Evolutionary conservation across 352 stramenopile species (phyloP), one percentile per base, ranked within the genome.

Genomic region (Pythium myriotylum): DNA sequence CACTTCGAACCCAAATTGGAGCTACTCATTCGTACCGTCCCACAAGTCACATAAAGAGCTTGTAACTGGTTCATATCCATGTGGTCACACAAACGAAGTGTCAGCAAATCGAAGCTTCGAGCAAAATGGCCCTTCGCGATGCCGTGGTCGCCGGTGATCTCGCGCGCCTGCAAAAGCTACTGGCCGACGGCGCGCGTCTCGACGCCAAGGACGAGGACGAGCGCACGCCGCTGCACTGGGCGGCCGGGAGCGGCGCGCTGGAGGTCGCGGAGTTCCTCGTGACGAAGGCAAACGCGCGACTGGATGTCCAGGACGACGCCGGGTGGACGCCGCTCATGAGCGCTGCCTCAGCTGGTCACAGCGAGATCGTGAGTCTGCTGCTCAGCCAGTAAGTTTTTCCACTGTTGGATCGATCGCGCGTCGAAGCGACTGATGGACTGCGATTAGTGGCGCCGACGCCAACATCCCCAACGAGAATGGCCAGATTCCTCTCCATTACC

Each of bases 241-340:
- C 80, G 8, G 70, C 78, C 23, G 74, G 77, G 0, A 70, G 53
- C 6, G 79, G 83, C 6, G 62, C 66, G 50, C 24, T 77, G 26
- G 78, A 90, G 16, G 70, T 85, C 50, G 79, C 79, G 6, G 83
- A 90, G 55, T 82, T 88, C 59, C 66, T 92, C 17, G 63, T 85
- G 29, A 54, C 66, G 17, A 59, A 68, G 3, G 73, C 51, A 3
- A 59, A 77, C 0, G 74, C 70, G n/a, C 40, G 59, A 12, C 66
- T 88, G 20, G 78, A 90, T 53, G 75, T 84, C 22, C 80, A 92
- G 68, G 83, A 90, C 58, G 83, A 90, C 63, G 74, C 78, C 10
- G 80, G 80, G 9, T 92, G 83, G 83, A 90, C 83, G 60, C 78
- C 83, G 24, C 71, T 92, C 29, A 90, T 92, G 83, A 92, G 79